phyloP scores from a whole-genome alignment of 345 rosid species.

The Adansonia digitata region DNA sequence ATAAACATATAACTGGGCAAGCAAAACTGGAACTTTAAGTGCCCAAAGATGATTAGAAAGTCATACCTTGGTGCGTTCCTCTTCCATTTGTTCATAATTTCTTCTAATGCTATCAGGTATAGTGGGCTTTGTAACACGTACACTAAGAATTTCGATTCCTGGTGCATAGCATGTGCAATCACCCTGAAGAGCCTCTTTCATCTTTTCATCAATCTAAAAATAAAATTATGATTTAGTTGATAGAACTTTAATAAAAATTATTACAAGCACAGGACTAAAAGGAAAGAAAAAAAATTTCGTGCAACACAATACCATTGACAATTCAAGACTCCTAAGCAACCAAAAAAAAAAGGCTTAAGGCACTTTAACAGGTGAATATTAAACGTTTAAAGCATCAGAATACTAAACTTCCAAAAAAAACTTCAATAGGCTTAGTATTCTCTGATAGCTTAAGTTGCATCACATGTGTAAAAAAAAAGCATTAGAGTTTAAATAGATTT shows the following conservation, averaged over 20 bases:
- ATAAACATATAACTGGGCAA: not conserved
- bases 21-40: not conserved
- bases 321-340: not conserved
- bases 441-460: not conserved
- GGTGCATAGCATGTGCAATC: constrained; percentile 91
- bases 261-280: not conserved
- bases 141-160: constrained; percentile 84
- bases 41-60: not conserved
- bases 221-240: constrained; percentile 1
- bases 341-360: not conserved
- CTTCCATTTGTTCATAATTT: constrained; percentile 92
- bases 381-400: not conserved
- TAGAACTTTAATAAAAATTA: not conserved
- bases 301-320: not conserved
- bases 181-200: constrained; percentile 92
- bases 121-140: constrained; percentile 84
- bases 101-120: constrained; percentile 76
- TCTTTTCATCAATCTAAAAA: constrained; percentile 82
- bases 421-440: too few relatives aligned
- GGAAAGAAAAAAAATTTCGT: not conserved
- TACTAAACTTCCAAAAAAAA: too few relatives aligned
- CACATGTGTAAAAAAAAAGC: not conserved
- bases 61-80: constrained; percentile 81
- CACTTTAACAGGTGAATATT: not conserved
- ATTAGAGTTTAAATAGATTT: not conserved